Base-by-base conservation (phyloP, 495 filamentous ascomycete species). In the Daldinia decipiens region DNA sequence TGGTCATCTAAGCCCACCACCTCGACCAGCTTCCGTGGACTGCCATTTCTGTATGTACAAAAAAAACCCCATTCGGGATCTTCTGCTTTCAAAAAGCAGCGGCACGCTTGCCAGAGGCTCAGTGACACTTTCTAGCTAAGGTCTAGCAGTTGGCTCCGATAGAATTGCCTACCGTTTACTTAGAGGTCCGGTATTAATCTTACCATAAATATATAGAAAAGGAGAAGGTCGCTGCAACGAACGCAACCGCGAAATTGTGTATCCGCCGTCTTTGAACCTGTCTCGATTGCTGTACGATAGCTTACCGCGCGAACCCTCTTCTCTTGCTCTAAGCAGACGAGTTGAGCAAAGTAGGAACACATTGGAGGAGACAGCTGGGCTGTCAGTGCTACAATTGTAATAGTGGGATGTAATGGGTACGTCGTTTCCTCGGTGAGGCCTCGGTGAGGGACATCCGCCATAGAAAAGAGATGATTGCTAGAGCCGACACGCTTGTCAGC, bases 381-480 rank as follows among this genome's bases (percentile, higher is more conserved):
- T 73, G 65, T 66, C 50, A 53, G 50, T 65, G 56, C 40, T 69
- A 59, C 50, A 45, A 62, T 62, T 65, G 56, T 62, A 40, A 69
- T 32, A 68, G 29, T 61, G 70, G 65, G 65, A 73, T 68, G 70
- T 73, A 58, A 73, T 69, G 70, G 65, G 70, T 73, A 73, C 39
- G 70, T 73, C 19, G 65, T 58, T 39, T 60, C 65, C 59, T 47
- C 12, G 21, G 36, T 72, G 47, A 38, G 15, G 51, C 65, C 59
- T 47, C 12, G 21, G 36, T 72, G 47, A 38, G 15, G 51, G 62
- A 58, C 9, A 36, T 51, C 31, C 53, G 11, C 38, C 51, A 55
- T 53, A 36, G 31, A 65, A 65, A 51, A 29, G 17, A 59, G 15
- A 40, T 43, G 36, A 43, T 61, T 62, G 45, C 43, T 15, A 51